phyloP scores from a whole-genome alignment of 2,329 filamentous ascomycete genomes.

The Xylariaceae sp. region DNA sequence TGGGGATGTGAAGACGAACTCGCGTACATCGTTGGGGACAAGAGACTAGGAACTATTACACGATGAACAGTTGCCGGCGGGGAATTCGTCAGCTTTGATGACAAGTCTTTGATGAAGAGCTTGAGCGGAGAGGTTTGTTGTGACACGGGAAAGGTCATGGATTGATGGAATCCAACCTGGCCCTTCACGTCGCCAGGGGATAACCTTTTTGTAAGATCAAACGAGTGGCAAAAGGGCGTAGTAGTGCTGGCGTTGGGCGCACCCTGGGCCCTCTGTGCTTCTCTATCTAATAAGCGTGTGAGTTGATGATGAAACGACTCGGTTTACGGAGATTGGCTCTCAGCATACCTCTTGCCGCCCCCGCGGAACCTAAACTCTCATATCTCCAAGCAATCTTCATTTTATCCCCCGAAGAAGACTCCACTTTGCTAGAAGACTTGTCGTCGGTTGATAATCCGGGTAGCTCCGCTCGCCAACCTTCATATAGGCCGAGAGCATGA shows the following conservation, averaged over 20 bases:
- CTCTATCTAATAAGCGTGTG: conserved; percentile 24
- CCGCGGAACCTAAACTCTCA: conserved; percentile 71
- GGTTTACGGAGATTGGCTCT: conserved; percentile 3
- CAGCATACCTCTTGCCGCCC: conserved; percentile 58
- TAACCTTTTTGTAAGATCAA: conserved; percentile 65
- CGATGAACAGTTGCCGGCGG: conserved; percentile 64
- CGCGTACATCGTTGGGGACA: conserved; percentile 81
- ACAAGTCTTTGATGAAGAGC: conserved; percentile 56
- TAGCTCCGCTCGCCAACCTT: conserved; percentile 76
- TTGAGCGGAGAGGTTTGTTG: conserved; percentile 50
- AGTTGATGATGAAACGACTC: conserved; percentile 3
- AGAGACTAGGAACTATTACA: conserved; percentile 74
- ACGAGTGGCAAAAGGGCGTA: conserved; percentile 61
- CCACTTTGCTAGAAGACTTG: conserved; percentile 37
- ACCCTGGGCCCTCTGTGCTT: conserved; percentile 21
- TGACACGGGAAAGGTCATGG: conserved; percentile 22
- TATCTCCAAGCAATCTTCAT: conserved; percentile 99
- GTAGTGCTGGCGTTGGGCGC: conserved; percentile 19
- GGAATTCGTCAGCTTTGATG: conserved; percentile 50
- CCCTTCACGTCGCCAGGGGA: conserved; percentile 44
- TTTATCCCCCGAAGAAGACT: conserved; percentile 53
- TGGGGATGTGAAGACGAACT: conserved; percentile 63
- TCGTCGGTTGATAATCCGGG: conserved; percentile 58
- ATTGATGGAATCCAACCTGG: conserved; percentile 47
- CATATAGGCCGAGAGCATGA: conserved; percentile 74